phyloP scores from a whole-genome alignment of 208 protist species.

The Crithidia thermophila region DNA sequence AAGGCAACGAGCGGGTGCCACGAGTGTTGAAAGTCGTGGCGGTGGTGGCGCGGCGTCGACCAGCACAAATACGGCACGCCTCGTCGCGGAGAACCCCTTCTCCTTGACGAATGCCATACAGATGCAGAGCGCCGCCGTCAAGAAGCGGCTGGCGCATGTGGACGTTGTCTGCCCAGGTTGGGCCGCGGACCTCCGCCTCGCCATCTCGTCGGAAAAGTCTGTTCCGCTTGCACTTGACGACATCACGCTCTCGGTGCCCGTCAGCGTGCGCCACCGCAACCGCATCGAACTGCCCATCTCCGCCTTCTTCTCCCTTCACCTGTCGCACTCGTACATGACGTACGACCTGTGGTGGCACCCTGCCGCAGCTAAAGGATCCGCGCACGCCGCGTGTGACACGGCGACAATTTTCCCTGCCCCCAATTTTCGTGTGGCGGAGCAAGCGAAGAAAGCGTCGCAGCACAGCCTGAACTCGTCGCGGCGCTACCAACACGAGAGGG shows the following conservation, averaged over 20 bases:
- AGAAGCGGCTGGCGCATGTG: not conserved
- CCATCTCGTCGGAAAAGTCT: constrained; percentile 18
- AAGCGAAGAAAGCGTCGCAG: too few relatives aligned
- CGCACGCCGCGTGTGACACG: not conserved
- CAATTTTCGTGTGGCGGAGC: not conserved
- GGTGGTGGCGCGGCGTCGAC: too few relatives aligned
- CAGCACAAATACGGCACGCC: too few relatives aligned
- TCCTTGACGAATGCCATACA: not conserved
- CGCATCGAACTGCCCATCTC: constrained; percentile 17
- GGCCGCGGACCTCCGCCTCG: constrained; percentile 47
- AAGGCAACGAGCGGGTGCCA: too few relatives aligned
- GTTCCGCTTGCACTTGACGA: constrained; percentile 6
- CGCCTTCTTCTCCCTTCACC: constrained; percentile 22
- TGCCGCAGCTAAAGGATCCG: too few relatives aligned
- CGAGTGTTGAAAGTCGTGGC: too few relatives aligned
- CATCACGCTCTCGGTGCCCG: not conserved
- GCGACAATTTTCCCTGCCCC: not conserved
- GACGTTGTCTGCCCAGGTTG: constrained; percentile 48
- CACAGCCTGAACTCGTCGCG: too few relatives aligned
- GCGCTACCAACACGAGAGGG: not conserved
- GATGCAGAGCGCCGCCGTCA: constrained; percentile 4
- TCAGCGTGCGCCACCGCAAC: constrained; percentile 4
- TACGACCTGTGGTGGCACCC: constrained; percentile 33
- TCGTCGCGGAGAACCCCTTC: constrained; percentile 12
- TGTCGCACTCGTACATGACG: not conserved